Evolutionary conservation across 176 grass and related monocot species (phyloP), one percentile per base, ranked within the genome.

Genomic region (Echinochloa phyllopogon): DNA sequence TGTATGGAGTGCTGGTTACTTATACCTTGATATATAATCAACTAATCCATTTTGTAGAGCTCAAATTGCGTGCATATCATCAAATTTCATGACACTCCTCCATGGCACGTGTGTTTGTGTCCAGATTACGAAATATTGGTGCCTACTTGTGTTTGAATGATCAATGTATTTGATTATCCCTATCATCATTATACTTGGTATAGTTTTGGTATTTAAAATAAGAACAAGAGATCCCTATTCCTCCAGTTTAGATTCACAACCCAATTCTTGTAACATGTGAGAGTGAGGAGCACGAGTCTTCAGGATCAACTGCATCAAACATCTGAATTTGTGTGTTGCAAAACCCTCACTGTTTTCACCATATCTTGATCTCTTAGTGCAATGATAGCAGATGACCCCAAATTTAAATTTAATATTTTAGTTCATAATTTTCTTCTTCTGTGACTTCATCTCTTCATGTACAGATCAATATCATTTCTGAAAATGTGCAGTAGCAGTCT

Each of bases 221-320:
- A 40, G 12, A 70, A 68, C 13, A 58, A 17, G 7, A 49, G 20
- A n/a, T 69, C 9, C 59, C 37, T n/a, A 33, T 42, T 41, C 6
- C 69, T 77, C 24, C 29, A 12, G 8, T 45, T 33, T 88, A 36
- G 16, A 77, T 72, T 61, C 37, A 78, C 21, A 21, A 79, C 74
- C 45, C 3, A 15, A 37, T 55, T 88, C 39, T 23, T 57, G 9
- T 58, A 12, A 83, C 36, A 69, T 29, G 51, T 62, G 44, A n/a
- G 27, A 21, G 17, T 57, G 18, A 45, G 12, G 18, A 74, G 17
- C 8, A 75, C 60, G 37, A 14, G 4, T 11, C 44, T 74, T 23
- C 12, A 37, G 36, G n/a, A 49, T 68, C 40, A n/a, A 59, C 49
- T 76, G 11, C 21, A 3, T 61, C 16, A 50, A n/a, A 63, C 6